Evolutionary conservation across 2,329 filamentous ascomycete genomes (phyloP), one percentile per base, ranked within the genome.

Genomic region (Colletotrichum somersetense): DNA sequence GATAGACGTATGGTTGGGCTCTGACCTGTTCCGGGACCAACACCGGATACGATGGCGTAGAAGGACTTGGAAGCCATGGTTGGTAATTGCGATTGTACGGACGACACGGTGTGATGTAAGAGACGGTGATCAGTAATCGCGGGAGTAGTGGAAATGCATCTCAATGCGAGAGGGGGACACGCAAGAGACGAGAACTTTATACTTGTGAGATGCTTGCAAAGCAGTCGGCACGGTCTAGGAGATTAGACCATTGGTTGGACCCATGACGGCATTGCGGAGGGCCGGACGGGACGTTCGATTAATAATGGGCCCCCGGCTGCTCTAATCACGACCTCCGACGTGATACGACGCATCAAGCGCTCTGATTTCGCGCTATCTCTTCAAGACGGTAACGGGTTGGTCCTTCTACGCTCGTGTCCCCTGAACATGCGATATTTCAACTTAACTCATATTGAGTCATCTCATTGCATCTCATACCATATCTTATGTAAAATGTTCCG

Each of bases 41-140:
- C 92, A 67, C 92, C 93, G 14, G 91, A 91, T 71, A 95, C 82
- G 72, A 95, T 83, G 62, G 91, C 89, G 79, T 91, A 92, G 77
- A 92, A 75, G 33, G 69, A 68, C 50, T 80, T 81, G 72, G 80
- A 78, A 8, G 79, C 73, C 77, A 79, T 80, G 30, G 7, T 74
- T 16, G 5, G 23, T 12, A 53, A 42, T 20, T 2, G 20, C 30
- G 23, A n/a, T n/a, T 53, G 16, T 18, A 40, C 2, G 5, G 18
- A 23, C 18, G 35, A 1, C 23, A 42, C 12, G 3, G n/a, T 23
- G 18, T 2, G 33, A 20, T 48, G 16, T 16, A 52, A 11, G 18
- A 52, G 33, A 52, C 12, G 33, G 2, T 52, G 23, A 14, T 52
- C 35, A 38, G 52, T n/a, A 26, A 58, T 58, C 14, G 6, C 18